phyloP scores from a whole-genome alignment of 192 early-diverging fungal species.

The Backusella luteola region DNA sequence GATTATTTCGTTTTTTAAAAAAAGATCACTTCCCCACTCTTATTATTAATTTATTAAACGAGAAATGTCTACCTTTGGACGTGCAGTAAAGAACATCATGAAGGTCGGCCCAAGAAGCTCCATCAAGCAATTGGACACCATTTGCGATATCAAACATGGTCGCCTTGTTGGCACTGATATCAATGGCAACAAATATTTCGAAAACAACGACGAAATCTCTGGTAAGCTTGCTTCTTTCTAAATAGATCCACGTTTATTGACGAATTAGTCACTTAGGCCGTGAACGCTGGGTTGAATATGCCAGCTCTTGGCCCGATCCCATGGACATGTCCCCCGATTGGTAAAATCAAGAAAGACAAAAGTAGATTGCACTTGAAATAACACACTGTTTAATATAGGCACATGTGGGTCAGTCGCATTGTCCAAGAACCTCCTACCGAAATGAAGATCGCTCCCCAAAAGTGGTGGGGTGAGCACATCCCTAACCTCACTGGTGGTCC shows the following conservation, averaged over 20 bases:
- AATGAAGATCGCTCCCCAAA: constrained; percentile 24
- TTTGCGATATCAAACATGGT: constrained; percentile 69
- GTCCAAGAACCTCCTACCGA: constrained; percentile 40
- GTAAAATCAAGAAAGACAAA: constrained; percentile 31
- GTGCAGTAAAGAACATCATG: constrained; percentile 56
- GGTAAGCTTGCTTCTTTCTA: constrained; percentile 36
- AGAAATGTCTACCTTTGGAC: constrained; percentile 49
- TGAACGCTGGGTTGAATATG: constrained; percentile 76
- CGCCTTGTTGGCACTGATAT: constrained; percentile 67
- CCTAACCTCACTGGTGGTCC: constrained; percentile 33
- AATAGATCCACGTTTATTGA: no score
- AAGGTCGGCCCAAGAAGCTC: constrained; percentile 46
- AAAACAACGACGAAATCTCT: constrained; percentile 67
- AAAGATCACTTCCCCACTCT: constrained; percentile 6
- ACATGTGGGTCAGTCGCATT: constrained; percentile 39
- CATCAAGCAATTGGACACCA: constrained; percentile 51
- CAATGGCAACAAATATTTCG: constrained; percentile 77
- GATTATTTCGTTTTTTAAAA: neutral
- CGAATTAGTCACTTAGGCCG: constrained; percentile 44
- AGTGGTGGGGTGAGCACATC: constrained; percentile 26
- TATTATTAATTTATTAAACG: neutral
- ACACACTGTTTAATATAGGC: constrained; percentile 20
- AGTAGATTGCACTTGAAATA: neutral
- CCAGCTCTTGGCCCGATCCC: constrained; percentile 52
- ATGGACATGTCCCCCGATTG: constrained; percentile 72